These are phyloP conservation scores for Yueomyces sinensis DNA, from an alignment of 805 yeast genomes.

Conservation along the genomic window DNA sequence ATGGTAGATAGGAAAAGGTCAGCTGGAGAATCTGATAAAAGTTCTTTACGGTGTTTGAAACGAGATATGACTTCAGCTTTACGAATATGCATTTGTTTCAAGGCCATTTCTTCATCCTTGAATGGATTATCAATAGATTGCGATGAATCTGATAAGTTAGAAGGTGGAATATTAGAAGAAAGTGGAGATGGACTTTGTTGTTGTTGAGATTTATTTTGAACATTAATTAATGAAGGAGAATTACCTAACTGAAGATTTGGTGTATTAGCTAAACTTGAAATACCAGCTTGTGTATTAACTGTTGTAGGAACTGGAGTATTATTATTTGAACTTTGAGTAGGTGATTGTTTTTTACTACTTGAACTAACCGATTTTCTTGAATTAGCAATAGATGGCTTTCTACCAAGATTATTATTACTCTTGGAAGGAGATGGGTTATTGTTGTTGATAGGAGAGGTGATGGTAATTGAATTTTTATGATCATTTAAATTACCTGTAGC, in stretches of 20 bases:
- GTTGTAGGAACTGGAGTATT: background rate
- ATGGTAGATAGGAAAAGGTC: slow-evolving; percentile 22
- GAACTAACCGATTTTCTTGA: background rate
- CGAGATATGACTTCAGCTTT: slow-evolving; percentile 23
- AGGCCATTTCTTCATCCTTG: slow-evolving; percentile 19
- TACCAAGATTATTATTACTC: too few species aligned
- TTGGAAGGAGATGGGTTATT: background rate
- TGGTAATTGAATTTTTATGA: background rate
- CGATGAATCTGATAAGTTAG: background rate
- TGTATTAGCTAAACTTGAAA: background rate
- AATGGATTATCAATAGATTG: slow-evolving; percentile 13
- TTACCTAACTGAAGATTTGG: background rate
- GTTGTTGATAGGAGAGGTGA: background rate
- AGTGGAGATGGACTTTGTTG: slow-evolving; percentile 2
- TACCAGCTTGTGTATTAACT: background rate
- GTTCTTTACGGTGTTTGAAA: slow-evolving; percentile 23
- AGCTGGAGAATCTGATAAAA: slow-evolving; percentile 17
- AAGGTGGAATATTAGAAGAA: slow-evolving; percentile 1
- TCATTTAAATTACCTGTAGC: background rate
- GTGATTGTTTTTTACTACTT: background rate
- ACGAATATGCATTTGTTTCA: slow-evolving; percentile 16
- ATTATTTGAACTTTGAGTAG: background rate
- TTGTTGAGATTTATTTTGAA: background rate
- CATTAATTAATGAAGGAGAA: background rate
- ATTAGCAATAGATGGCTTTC: background rate